phyloP scores from a whole-genome alignment of 768 basidiomycete species.

The Termitomyces sp. region DNA sequence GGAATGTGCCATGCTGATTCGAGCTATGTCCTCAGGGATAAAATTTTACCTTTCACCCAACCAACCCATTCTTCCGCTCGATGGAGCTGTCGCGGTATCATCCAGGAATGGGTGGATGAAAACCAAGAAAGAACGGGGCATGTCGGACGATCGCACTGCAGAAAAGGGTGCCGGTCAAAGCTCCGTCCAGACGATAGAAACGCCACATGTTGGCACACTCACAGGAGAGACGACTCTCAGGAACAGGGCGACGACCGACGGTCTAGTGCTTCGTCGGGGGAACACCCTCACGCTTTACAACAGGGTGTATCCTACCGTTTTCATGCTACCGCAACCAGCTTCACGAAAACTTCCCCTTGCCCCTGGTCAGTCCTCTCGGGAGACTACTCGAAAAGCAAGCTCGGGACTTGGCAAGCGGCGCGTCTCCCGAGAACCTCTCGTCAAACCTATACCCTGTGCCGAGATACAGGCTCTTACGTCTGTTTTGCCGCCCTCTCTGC shows the following conservation, averaged over 20 bases:
- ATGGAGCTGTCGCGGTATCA: constrained; percentile 2
- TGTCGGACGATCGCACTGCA: background rate
- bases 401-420: background rate
- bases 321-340: background rate
- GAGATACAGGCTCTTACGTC: background rate
- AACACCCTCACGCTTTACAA: background rate
- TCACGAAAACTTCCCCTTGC: background rate
- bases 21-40: constrained; percentile 6
- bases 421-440: background rate
- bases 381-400: background rate
- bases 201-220: background rate
- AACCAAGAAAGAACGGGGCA: background rate
- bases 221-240: background rate
- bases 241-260: background rate
- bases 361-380: background rate
- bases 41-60: background rate
- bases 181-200: background rate
- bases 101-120: background rate
- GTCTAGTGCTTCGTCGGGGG: background rate
- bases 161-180: background rate
- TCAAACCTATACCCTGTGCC: background rate
- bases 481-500: background rate
- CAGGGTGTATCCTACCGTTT: background rate
- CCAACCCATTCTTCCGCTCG: background rate
- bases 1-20: constrained; percentile 14